A percentile compares a stretch with the other conserved stretches of the same genome.
These are phyloP conservation scores for Brassica napus DNA, from an alignment of 345 rosid genomes.

Conservation along the genomic window Da-Ae NC_063434.1:9416001-9416500, in stretches of 20 bases:
- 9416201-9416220: conserved; percentile 34
- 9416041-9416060: conserved; percentile 17
- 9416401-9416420: conserved; percentile 74
- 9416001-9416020: not conserved
- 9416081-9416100: not conserved
- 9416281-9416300: conserved; percentile 64
- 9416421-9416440: conserved; percentile 51
- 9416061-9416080: conserved; percentile 22
- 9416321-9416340: conserved; percentile 76
- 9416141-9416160: conserved; percentile 22
- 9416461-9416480: conserved; percentile 67
- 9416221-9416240: conserved; percentile 30
- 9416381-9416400: conserved; percentile 85
- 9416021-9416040: conserved; percentile 20
- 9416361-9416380: conserved; percentile 52
- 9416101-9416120: conserved; percentile 8
- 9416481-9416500: conserved; percentile 64
- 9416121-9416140: conserved; percentile 18
- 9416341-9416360: conserved; percentile 55
- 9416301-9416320: conserved; percentile 96
- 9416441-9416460: conserved; percentile 59
- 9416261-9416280: conserved; percentile 43
- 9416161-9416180: conserved; percentile 46
- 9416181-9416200: conserved; percentile 13
- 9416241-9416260: conserved; percentile 26